A percentile compares a stretch with the other conserved stretches of the same genome.
Evolutionary conservation across 2,329 filamentous ascomycete genomes (phyloP).

Genomic region (Xylaria sp.): DNA sequence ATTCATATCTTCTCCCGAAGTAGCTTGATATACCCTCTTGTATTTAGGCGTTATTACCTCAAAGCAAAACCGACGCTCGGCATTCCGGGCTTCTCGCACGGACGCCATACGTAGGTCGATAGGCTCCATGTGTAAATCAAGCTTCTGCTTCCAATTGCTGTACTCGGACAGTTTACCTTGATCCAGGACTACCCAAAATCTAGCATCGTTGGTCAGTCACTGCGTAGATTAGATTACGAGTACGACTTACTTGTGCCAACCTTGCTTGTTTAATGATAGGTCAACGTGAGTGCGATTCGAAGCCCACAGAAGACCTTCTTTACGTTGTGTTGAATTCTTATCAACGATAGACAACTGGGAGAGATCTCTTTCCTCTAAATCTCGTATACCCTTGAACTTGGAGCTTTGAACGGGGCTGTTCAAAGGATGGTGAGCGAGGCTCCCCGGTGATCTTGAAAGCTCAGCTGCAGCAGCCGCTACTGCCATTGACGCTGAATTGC

Average conservation of each 20-base stretch:
- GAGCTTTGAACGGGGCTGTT: conserved; percentile 64
- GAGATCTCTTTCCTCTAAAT: conserved; percentile 86
- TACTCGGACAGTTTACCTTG: conserved; percentile 97
- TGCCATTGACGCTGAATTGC: conserved; percentile 53
- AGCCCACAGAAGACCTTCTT: conserved; percentile 95
- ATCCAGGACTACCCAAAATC: conserved; percentile 98
- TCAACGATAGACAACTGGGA: conserved; percentile 64
- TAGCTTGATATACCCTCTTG: conserved; percentile 96
- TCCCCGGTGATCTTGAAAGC: conserved; percentile 68
- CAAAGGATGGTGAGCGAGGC: conserved; percentile 58
- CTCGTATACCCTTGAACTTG: conserved; percentile 90
- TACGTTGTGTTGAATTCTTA: conserved; percentile 75
- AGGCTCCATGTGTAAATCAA: conserved; percentile 97
- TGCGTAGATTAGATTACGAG: neutral
- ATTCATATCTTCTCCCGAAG: conserved; percentile 97
- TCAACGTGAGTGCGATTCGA: conserved; percentile 94
- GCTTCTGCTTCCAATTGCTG: conserved; percentile 98
- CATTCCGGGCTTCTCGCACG: conserved; percentile 92
- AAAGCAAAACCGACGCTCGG: conserved; percentile 95
- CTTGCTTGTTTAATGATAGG: conserved; percentile 93
- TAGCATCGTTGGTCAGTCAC: conserved; percentile 52
- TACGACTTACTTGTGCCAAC: conserved; percentile 91
- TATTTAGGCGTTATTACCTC: conserved; percentile 97
- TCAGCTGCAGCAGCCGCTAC: conserved; percentile 54
- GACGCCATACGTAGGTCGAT: conserved; percentile 98